Conservation (phyloP, 345 rosid genomes). For the Aurinia saxatilis region DNA sequence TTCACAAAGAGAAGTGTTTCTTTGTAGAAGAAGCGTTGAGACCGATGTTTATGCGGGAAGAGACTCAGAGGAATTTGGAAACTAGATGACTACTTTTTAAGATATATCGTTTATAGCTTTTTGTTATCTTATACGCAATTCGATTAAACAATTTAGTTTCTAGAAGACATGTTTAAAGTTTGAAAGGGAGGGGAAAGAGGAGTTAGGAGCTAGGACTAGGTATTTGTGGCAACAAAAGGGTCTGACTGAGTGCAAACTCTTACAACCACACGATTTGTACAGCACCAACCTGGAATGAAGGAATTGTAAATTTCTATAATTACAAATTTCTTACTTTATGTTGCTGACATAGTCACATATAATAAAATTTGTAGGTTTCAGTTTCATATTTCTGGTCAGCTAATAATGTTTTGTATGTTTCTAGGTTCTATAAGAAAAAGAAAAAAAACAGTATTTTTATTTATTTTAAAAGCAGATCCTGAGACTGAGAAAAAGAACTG, state of each 20-base stretch:
- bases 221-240: not conserved
- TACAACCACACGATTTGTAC: not conserved
- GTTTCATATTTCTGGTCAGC: too few species aligned
- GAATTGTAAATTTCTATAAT: not conserved
- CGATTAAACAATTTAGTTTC: not conserved
- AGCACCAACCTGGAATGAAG: not conserved
- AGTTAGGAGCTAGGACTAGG: not conserved
- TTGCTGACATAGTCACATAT: not conserved
- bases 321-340: not conserved
- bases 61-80: not conserved
- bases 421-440: too few species aligned
- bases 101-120: not conserved
- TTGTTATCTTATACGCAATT: not conserved
- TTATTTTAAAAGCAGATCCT: too few species aligned
- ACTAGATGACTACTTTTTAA: not conserved
- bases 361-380: not conserved
- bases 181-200: not conserved
- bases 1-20: not conserved
- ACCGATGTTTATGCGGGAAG: not conserved
- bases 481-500: too few species aligned
- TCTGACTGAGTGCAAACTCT: not conserved
- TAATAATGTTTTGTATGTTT: too few species aligned
- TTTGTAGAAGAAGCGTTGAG: not conserved
- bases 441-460: too few species aligned
- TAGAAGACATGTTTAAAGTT: constrained; percentile 1